Percentiles rank a stretch among this genome's conserved stretches.
phyloP scores from a whole-genome alignment of 192 early-diverging fungal species.

The Coemansia brasiliensis region DNA sequence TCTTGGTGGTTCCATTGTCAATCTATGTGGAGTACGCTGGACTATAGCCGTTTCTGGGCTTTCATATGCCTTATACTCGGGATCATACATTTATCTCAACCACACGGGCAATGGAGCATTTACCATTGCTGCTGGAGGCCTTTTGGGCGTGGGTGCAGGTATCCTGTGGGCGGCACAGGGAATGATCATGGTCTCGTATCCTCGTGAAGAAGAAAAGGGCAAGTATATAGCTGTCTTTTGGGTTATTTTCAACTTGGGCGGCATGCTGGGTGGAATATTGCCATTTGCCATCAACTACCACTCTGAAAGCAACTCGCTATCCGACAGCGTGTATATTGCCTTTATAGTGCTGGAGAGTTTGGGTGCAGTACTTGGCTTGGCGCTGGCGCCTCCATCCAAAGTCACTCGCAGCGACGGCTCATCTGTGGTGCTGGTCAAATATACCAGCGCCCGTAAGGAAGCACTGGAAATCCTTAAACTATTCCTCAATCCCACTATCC shows the following conservation, averaged over 20 bases:
- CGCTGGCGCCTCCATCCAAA: conserved; percentile 62
- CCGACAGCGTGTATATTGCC: conserved; percentile 72
- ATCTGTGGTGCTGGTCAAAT: conserved; percentile 66
- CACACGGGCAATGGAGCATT: conserved; percentile 61
- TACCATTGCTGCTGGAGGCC: conserved; percentile 71
- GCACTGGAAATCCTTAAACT: conserved; percentile 68
- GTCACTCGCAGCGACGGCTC: conserved; percentile 72
- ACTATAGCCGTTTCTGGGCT: conserved; percentile 68
- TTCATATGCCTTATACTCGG: conserved; percentile 75
- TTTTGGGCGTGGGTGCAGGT: conserved; percentile 82
- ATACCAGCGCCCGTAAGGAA: conserved; percentile 64
- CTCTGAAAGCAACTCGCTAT: conserved; percentile 31
- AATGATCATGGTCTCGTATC: conserved; percentile 86
- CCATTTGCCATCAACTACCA: conserved; percentile 72
- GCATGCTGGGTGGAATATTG: conserved; percentile 75
- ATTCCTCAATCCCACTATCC: conserved; percentile 73
- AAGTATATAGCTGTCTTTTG: conserved; percentile 84
- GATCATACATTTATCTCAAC: conserved; percentile 72
- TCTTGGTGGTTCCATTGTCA: conserved; percentile 73
- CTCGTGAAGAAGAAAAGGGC: conserved; percentile 78
- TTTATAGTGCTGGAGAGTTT: conserved; percentile 78
- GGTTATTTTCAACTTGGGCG: conserved; percentile 86
- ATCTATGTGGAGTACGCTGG: conserved; percentile 73
- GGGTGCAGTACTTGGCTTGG: conserved; percentile 62
- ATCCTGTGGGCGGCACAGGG: conserved; percentile 79